Conservation (phyloP, 1,139 yeast genomes). For the Meyerozyma carpophila region DNA sequence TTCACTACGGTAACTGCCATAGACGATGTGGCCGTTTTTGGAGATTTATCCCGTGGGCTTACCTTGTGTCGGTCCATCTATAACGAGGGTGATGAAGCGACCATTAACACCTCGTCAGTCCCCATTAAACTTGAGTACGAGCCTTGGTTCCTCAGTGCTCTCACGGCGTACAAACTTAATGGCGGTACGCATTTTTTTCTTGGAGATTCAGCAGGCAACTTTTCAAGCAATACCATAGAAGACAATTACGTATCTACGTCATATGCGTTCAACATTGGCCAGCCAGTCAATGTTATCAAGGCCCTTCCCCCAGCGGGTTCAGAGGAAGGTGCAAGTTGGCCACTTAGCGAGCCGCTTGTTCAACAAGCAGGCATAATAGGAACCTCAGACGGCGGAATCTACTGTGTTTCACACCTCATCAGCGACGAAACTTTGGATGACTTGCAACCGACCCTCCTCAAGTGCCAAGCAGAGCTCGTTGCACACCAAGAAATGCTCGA, state of each 20-base stretch:
- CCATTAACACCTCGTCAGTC: not conserved
- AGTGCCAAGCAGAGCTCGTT: not conserved
- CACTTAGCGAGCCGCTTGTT: not conserved
- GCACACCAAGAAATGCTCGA: not conserved
- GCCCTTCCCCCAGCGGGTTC: not conserved
- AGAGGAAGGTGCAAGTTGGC: not conserved
- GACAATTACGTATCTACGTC: conserved; percentile 6
- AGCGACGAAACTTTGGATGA: not conserved
- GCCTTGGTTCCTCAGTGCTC: conserved; percentile 13
- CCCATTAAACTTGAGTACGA: conserved; percentile 2
- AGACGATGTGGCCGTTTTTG: conserved; percentile 10
- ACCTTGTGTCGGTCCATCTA: conserved; percentile 2
- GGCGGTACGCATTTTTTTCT: conserved; percentile 8
- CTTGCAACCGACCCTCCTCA: not conserved
- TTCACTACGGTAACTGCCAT: conserved; percentile 6
- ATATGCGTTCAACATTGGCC: conserved; percentile 24
- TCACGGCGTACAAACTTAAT: conserved; percentile 6
- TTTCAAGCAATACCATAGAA: conserved; percentile 9
- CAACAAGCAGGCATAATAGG: not conserved
- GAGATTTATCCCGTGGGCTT: conserved; percentile 20
- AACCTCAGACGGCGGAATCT: not conserved
- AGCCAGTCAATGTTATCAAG: conserved; percentile 24
- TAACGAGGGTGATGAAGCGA: conserved; percentile 1
- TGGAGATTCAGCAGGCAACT: conserved; percentile 31
- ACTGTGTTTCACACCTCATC: not conserved